Evolutionary conservation across 164 flowering plant species (phyloP), one percentile per base, ranked within the genome.

Genomic region (Berberis thunbergii): DNA sequence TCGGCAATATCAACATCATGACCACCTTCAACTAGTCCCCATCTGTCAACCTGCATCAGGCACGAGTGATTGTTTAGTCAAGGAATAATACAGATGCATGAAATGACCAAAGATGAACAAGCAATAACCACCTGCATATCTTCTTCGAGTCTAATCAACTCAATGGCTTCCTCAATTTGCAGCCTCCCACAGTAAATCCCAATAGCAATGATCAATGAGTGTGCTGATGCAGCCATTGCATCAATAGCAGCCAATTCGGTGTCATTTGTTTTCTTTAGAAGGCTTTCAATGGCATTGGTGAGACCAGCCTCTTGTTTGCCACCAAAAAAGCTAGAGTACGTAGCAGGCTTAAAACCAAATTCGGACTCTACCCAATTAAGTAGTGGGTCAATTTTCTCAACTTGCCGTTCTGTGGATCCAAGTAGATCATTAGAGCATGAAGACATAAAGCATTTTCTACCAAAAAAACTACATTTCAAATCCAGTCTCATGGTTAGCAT

Each of bases 11-110:
- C 98, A 57, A 94, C 57, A 70, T 94, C 97, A 70, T 94, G 97
- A n/a, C 99, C 99, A 40, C 98, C 97, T 79, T 94, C 98, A 59
- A 94, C 99, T 49, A 94, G 73, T 13, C 99, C 97, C 98, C 99
- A 94, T 60, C 72, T 78, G 61, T 86, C 91, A 62, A 94, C 88
- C 95, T 91, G 79, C 67, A 67, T 40, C 12, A 58, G 10, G 61
- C 26, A 48, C 55, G 11, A 7, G 46, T 41, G 38, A 57, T 49
- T 12, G 10, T 3, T 52, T 10, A 52, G 7, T 3, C 10, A 12
- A 52, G 7, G 10, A 52, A 52, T 26, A 26, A 26, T 26, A 26
- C 26, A 26, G 26, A 26, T 26, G 26, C 26, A 26, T 26, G 26
- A 26, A 26, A 26, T 26, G 26, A 26, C 26, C 26, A 26, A 26